Percentiles rank a stretch among this genome's conserved stretches.
Evolutionary conservation across 2,329 filamentous ascomycete species (phyloP).

Genomic region (Diaporthe citri): DNA sequence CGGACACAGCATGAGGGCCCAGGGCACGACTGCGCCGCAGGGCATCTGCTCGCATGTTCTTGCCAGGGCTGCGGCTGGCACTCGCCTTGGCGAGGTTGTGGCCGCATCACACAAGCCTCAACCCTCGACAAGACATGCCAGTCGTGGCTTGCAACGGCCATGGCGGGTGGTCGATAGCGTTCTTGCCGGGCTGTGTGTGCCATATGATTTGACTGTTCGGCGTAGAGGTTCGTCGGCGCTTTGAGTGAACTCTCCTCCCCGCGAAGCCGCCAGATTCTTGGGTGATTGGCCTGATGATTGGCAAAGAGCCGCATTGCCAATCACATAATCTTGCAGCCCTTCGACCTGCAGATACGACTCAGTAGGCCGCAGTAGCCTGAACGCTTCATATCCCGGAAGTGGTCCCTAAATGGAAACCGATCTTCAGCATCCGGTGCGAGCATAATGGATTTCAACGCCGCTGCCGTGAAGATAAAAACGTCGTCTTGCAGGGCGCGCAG

Average conservation of each 20-base stretch:
- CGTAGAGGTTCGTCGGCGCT: neutral
- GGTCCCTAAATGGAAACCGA: conserved; percentile 5
- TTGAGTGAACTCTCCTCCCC: neutral
- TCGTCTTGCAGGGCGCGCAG: conserved; percentile 15
- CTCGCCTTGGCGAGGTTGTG: conserved; percentile 14
- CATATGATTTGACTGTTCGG: neutral
- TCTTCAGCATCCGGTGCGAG: conserved; percentile 13
- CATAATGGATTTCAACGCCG: conserved; percentile 29
- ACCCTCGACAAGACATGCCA: neutral
- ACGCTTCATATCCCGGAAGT: conserved; percentile 2
- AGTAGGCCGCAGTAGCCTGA: conserved; percentile 26
- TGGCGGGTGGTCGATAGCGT: conserved; percentile 8
- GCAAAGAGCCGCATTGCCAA: conserved; percentile 30
- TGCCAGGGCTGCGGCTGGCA: conserved; percentile 20
- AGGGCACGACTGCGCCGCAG: conserved; percentile 17
- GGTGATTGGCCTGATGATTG: conserved; percentile 10
- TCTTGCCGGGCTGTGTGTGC: neutral
- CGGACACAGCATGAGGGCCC: conserved; percentile 11
- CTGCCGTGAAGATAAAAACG: conserved; percentile 21
- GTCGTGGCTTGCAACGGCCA: conserved; percentile 23
- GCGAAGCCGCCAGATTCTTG: neutral
- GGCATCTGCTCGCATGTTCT: conserved; percentile 18
- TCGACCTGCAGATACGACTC: conserved; percentile 32
- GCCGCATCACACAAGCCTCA: conserved; percentile 17
- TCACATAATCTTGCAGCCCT: conserved; percentile 30